Evolutionary conservation across 202 grass and related monocot genomes (phyloP).

Genomic region (Panicum virgatum): DNA sequence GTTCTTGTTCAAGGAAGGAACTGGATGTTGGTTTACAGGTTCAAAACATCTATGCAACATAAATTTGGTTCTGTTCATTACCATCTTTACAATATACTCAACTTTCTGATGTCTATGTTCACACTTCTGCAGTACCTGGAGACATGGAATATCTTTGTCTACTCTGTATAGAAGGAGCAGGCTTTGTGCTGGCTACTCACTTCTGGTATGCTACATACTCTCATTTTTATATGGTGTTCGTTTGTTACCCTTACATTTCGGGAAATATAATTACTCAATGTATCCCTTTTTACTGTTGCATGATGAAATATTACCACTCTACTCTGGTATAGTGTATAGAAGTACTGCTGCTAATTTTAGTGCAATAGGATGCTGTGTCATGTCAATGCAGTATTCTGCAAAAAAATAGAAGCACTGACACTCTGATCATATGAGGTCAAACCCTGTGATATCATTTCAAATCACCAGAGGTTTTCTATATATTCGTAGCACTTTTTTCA

Average conservation of each 20-base stretch:
- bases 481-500: not conserved
- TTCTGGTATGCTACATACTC: slow-evolving; percentile 55
- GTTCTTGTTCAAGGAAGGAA: slow-evolving; percentile 87
- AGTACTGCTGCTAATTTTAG: not conserved
- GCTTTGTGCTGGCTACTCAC: slow-evolving; percentile 82
- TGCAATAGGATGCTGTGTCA: not conserved
- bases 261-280: not conserved
- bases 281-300: not conserved
- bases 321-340: slow-evolving; percentile 2
- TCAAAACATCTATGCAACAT: not conserved
- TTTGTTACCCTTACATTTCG: slow-evolving; percentile 3
- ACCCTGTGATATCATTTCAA: not conserved
- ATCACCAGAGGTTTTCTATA: slow-evolving; percentile 4
- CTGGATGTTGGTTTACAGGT: slow-evolving; percentile 97
- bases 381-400: not conserved
- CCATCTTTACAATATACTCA: not conserved
- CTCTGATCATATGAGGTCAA: not conserved
- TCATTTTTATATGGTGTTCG: not conserved
- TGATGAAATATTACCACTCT: not conserved
- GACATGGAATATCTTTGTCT: slow-evolving; percentile 71
- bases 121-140: slow-evolving; percentile 74
- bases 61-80: slow-evolving; percentile 4
- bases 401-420: not conserved
- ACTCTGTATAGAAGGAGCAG: slow-evolving; percentile 94
- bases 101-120: slow-evolving; percentile 10